Evolutionary conservation across 228 moss, liverwort and hornwort genomes (phyloP).

Genomic region (Sphagnum magellanicum): DNA sequence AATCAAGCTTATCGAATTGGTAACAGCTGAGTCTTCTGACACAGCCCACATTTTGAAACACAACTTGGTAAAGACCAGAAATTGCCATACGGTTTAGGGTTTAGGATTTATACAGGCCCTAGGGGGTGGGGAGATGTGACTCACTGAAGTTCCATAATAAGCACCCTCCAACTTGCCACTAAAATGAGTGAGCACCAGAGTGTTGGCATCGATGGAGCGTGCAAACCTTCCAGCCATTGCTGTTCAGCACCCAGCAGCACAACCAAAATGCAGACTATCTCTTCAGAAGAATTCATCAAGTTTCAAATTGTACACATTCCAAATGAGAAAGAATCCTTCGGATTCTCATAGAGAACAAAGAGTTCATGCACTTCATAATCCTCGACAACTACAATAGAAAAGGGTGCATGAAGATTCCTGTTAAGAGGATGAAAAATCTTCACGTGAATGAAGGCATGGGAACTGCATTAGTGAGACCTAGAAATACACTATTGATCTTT

Average conservation of each 20-base stretch:
- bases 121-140: neutral
- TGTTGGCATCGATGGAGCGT: slow-evolving; percentile 59
- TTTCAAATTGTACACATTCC: too few relatives aligned
- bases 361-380: too few relatives aligned
- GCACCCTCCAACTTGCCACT: slow-evolving; percentile 94
- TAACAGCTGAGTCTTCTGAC: neutral
- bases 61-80: neutral
- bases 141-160: slow-evolving; percentile 62
- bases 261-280: neutral
- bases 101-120: neutral
- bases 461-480: too few relatives aligned
- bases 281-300: neutral
- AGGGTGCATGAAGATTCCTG: too few relatives aligned
- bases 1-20: neutral
- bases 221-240: slow-evolving; percentile 91
- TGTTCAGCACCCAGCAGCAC: slow-evolving; percentile 15
- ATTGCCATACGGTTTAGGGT: neutral
- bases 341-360: too few relatives aligned
- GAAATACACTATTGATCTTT: too few relatives aligned
- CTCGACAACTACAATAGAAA: too few relatives aligned
- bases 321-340: too few relatives aligned
- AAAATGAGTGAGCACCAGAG: slow-evolving; percentile 93
- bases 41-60: neutral
- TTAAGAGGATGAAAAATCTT: too few relatives aligned
- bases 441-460: too few relatives aligned